A percentile compares a stretch with the other conserved stretches of the same genome.
Conservation (phyloP, 2,329 filamentous ascomycete genomes). For the Nemania serpens region DNA sequence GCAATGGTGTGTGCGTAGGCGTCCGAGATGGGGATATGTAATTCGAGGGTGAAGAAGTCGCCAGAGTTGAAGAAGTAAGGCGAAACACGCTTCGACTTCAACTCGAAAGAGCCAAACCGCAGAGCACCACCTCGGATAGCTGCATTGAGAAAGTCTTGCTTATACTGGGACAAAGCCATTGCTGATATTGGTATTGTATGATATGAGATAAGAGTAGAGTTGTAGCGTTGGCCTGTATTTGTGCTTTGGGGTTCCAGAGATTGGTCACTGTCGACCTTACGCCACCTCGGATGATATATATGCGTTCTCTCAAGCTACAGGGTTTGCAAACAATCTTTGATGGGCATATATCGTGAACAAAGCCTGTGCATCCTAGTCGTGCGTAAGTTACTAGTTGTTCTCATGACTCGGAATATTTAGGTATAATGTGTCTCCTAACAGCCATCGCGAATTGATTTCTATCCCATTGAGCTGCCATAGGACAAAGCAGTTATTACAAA, state of each 20-base stretch:
- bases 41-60: conserved; percentile 79
- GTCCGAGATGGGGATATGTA: conserved; percentile 76
- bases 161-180: conserved; percentile 65
- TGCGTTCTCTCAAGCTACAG: neutral
- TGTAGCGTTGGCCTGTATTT: neutral
- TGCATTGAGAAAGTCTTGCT: conserved; percentile 72
- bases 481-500: neutral
- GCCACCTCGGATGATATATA: neutral
- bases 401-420: neutral
- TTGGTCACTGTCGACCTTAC: too few relatives aligned
- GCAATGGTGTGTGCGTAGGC: conserved; percentile 76
- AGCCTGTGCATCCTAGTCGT: neutral
- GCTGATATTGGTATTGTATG: neutral
- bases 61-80: conserved; percentile 99
- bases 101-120: conserved; percentile 81
- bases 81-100: conserved; percentile 90
- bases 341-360: neutral
- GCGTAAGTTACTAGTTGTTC: conserved; percentile 1
- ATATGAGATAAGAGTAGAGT: too few relatives aligned
- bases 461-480: neutral
- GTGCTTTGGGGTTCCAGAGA: neutral
- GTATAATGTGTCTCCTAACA: neutral
- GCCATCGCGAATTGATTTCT: neutral
- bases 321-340: neutral
- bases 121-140: conserved; percentile 72